Base-by-base conservation (phyloP, 164 flowering plant species). In the Cinnamomum micranthum region DNA sequence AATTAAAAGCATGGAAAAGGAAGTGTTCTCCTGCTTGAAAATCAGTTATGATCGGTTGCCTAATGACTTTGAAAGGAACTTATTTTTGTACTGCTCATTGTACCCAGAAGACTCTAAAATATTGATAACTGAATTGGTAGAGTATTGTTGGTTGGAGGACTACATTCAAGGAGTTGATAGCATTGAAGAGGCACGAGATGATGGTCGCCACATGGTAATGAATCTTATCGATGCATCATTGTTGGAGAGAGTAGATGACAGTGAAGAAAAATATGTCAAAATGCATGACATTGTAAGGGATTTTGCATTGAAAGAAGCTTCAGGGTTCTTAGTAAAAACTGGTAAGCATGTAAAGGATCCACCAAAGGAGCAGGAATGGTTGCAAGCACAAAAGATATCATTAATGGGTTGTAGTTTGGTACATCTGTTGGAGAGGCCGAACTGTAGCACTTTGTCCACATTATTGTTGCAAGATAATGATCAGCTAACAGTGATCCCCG, bases 321-420 rank as follows among this genome's bases (percentile, higher is more conserved):
- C 25, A 24, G 1, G 25, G 25, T 24, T 24, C 25, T 24, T 24
- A 24, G 25, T 24, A 24, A 24, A 24, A 24, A 24, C 25, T 24
- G 25, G 25, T 24, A 24, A 24, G 25, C 25, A 24, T 24, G 25
- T 24, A 24, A 24, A 24, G 25, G 0, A 75, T n/a, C 50, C 63
- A 2, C 74, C 70, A 51, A 9, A 51, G 17, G 69, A 27, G 19
- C 25, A 62, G 41, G 69, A 73, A 22, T 73, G 79, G 79, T 23
- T 50, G n/a, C 22, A 25, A 20, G 41, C 14, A 3, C 3, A 50
- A 10, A 64, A 20, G 33, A 69, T 77, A 12, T 68, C 50, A 12
- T 50, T 77, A 35, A 41, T 68, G 73, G 24, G n/a, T 2, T 69
- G 20, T 47, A 23, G 58, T 14, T 6, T 71, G 14, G 19, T n/a